Conservation (phyloP, 805 yeast species). For the Scheffersomyces ergatensis region DNA sequence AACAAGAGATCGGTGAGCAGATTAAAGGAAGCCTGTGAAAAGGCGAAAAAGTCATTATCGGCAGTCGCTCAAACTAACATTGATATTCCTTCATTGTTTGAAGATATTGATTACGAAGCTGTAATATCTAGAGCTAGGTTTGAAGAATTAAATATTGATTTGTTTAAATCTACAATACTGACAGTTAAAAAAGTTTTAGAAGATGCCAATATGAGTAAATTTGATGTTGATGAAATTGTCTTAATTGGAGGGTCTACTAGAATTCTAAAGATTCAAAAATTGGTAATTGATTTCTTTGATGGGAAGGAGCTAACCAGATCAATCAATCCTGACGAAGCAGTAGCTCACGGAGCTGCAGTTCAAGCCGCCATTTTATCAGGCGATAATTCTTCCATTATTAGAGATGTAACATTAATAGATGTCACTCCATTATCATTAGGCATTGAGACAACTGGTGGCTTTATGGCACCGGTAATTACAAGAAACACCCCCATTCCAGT, state of each 20-base stretch:
- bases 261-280: conserved; percentile 50
- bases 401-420: conserved; percentile 49
- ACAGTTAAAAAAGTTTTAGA: conserved; percentile 49
- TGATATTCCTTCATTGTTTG: conserved; percentile 47
- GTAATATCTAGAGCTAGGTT: conserved; percentile 50
- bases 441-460: conserved; percentile 51
- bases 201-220: conserved; percentile 42
- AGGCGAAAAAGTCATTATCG: conserved; percentile 49
- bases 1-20: conserved; percentile 80
- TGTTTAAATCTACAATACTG: conserved; percentile 48
- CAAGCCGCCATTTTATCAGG: conserved; percentile 52
- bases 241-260: conserved; percentile 52
- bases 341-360: conserved; percentile 51
- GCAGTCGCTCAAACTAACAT: conserved; percentile 49
- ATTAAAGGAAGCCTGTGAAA: conserved; percentile 51
- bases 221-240: conserved; percentile 45
- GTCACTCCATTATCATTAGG: conserved; percentile 50
- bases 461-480: conserved; percentile 49
- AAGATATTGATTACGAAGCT: conserved; percentile 48
- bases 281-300: conserved; percentile 48
- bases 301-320: conserved; percentile 50
- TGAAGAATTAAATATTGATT: conserved; percentile 48
- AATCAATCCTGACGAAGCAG: conserved; percentile 51
- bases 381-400: conserved; percentile 47
- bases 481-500: conserved; percentile 52